phyloP scores from a whole-genome alignment of 768 basidiomycete species.

The Coprinopsis cinerea region DNA sequence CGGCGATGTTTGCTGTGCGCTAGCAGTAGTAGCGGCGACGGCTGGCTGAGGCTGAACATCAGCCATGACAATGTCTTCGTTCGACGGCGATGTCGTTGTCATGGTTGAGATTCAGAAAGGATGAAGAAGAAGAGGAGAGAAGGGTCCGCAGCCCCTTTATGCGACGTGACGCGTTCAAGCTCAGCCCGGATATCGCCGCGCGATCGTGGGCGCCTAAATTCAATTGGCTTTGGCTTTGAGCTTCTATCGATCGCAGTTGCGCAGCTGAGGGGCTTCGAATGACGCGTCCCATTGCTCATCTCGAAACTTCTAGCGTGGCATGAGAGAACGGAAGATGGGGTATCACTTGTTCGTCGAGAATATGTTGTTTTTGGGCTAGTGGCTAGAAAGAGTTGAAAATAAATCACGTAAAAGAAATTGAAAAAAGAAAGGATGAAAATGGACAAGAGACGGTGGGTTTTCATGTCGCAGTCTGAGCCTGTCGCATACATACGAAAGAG shows the following conservation, averaged over 20 bases:
- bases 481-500: not conserved
- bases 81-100: slow-evolving; percentile 2
- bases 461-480: too few species aligned
- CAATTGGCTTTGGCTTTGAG: too few species aligned
- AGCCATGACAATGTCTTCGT: slow-evolving; percentile 7
- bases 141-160: not conserved
- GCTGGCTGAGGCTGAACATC: slow-evolving; percentile 6
- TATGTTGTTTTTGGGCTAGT: not conserved
- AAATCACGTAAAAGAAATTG: too few species aligned
- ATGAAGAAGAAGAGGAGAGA: not conserved
- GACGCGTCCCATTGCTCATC: not conserved
- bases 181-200: slow-evolving; percentile 9
- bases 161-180: not conserved
- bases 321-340: not conserved
- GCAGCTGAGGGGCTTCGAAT: too few species aligned
- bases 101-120: slow-evolving; percentile 13
- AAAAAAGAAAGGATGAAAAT: too few species aligned
- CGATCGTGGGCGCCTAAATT: not conserved
- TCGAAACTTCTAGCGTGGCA: too few species aligned
- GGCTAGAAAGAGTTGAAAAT: too few species aligned
- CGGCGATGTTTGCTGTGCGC: not conserved
- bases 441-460: not conserved
- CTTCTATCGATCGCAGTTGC: too few species aligned
- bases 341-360: not conserved
- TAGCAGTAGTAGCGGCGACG: not conserved